Base-by-base conservation (phyloP, 257 asterid species). In the Asclepias syriaca region DNA sequence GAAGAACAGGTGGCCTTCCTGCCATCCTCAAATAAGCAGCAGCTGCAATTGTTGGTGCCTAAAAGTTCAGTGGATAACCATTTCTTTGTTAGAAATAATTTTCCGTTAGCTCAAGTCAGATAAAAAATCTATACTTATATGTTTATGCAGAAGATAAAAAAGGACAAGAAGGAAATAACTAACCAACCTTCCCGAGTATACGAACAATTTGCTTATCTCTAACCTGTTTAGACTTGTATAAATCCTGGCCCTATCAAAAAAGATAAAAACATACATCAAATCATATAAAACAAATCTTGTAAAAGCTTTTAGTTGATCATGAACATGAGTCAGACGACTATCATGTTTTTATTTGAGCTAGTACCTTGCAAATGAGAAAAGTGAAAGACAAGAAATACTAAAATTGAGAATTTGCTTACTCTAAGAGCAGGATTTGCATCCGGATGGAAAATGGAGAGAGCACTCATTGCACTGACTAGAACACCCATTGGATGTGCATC, bases 401-500 rank as follows among this genome's bases (percentile, higher is more conserved):
- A 66, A 67, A 22, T 15, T 43, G 56, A 60, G 22, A 68, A 49
- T 13, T 59, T 22, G 68, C 96, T 83, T 82, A 94, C 99, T 78
- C 93, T 87, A 72, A 94, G 86, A 74, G 97, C 99, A 61, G 99
- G 99, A 83, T 94, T 94, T n/a, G 99, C 99, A 89, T 94, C 97
- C 21, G 97, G 99, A 80, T 94, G 99, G 70, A 91, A 94, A 70
- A 94, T 85, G n/a, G 99, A 94, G 68, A 94, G 97, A 67, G 97
- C 90, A 81, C 99, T 88, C 96, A 94, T 85, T 72, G 97, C 92
- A 74, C 97, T 89, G 78, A 91, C 97, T 74, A 94, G 97, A 78
- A 91, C 99, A 79, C 99, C 99, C 99, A 94, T 94, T 18, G 99
- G 98, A 82, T 94, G 99, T 72, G 99, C 99, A 84, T 94, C 97